Conservation (phyloP, 169 alveolate species). For the Babesia caballi region DNA sequence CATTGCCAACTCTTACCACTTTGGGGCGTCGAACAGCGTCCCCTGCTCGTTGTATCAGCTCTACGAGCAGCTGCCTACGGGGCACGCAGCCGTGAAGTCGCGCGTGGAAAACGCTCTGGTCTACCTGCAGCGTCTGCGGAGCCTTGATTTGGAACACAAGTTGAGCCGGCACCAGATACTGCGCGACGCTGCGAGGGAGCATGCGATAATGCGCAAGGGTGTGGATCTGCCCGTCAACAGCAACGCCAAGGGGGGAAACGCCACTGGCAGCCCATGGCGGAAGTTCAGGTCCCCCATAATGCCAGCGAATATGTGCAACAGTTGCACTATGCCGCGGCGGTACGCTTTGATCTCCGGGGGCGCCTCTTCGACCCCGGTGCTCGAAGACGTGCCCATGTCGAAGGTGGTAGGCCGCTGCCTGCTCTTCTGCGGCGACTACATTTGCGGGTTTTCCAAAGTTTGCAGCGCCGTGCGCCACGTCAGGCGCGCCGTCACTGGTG, state of each 20-base stretch:
- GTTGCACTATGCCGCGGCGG: too few relatives aligned
- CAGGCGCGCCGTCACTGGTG: background rate
- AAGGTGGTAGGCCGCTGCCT: background rate
- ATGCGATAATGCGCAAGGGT: background rate
- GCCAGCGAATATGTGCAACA: too few relatives aligned
- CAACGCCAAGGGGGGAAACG: background rate
- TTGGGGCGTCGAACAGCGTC: background rate
- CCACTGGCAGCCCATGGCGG: too few relatives aligned
- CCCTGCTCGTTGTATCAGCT: conserved; percentile 15
- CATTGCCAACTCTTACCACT: background rate
- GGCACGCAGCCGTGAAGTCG: background rate
- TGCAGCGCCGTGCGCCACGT: background rate
- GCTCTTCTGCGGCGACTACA: conserved; percentile 2
- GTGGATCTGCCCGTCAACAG: background rate
- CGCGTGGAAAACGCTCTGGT: conserved; percentile 15
- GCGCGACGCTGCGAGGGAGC: conserved; percentile 14
- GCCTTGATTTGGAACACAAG: conserved; percentile 21
- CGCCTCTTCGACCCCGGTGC: too few relatives aligned
- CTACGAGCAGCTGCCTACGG: background rate
- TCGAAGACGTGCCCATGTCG: conserved; percentile 7
- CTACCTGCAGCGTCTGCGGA: conserved; percentile 15
- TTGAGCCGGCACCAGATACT: background rate
- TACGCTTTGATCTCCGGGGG: too few relatives aligned
- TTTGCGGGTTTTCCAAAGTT: background rate
- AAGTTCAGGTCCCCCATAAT: too few relatives aligned